Percentiles rank a stretch among this genome's conserved stretches.
Evolutionary conservation across 192 early-diverging fungal genomes (phyloP).

Genomic region (Umbelopsis sp.): DNA sequence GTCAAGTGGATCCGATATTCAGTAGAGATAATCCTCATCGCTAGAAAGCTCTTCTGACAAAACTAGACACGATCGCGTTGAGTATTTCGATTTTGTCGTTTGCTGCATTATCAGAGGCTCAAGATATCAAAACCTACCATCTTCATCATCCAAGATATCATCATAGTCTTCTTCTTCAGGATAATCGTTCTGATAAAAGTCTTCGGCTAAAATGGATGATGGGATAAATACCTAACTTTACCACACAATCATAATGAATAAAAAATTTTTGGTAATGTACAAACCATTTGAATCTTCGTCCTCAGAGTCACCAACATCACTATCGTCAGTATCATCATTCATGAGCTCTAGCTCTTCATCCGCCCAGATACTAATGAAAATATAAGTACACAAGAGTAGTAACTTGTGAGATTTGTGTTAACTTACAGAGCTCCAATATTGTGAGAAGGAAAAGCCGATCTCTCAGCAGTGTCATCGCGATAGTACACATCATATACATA

Average conservation of each 20-base stretch:
- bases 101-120: too few relatives aligned
- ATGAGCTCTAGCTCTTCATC: conserved; percentile 46
- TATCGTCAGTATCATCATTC: conserved; percentile 35
- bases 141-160: conserved; percentile 26
- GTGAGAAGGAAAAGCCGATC: conserved; percentile 23
- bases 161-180: conserved; percentile 65
- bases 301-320: conserved; percentile 38
- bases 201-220: conserved; percentile 58
- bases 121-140: conserved; percentile 31
- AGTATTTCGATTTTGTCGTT: not conserved
- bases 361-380: conserved; percentile 45
- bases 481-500: conserved; percentile 83
- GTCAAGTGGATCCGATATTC: too few relatives aligned
- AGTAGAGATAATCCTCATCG: not conserved
- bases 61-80: not conserved
- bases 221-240: conserved; percentile 26
- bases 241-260: conserved; percentile 26
- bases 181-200: conserved; percentile 80
- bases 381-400: not conserved
- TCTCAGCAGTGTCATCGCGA: conserved; percentile 42
- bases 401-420: not conserved
- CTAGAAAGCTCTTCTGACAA: not conserved
- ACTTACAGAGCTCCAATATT: conserved; percentile 54
- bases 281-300: conserved; percentile 67
- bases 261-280: conserved; percentile 27